phyloP scores from a whole-genome alignment of 768 basidiomycete genomes.

The Trametes cingulata region DNA sequence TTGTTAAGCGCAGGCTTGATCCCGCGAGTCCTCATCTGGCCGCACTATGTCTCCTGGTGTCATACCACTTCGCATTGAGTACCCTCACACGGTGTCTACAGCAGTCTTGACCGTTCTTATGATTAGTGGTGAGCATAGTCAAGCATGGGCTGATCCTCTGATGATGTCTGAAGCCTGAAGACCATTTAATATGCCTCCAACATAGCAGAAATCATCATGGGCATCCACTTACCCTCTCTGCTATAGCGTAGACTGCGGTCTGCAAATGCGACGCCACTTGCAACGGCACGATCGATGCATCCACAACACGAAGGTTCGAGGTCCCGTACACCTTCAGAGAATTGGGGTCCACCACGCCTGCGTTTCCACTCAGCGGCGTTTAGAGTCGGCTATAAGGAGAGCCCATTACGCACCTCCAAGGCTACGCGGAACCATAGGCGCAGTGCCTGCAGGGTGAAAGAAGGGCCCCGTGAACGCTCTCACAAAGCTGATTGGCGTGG shows the following conservation, averaged over 20 bases:
- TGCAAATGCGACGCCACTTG: background rate
- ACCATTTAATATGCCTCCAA: too few relatives aligned
- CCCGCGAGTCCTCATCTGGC: too few relatives aligned
- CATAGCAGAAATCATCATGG: too few relatives aligned
- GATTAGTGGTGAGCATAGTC: too few relatives aligned
- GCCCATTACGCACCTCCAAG: background rate
- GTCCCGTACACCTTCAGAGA: slow-evolving; percentile 11
- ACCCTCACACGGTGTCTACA: too few relatives aligned
- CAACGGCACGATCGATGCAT: slow-evolving; percentile 1
- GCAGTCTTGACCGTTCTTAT: too few relatives aligned
- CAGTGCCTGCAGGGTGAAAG: slow-evolving; percentile 9
- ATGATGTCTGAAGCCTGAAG: too few relatives aligned
- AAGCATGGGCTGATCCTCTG: too few relatives aligned
- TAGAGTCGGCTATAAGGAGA: background rate
- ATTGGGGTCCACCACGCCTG: slow-evolving; percentile 11
- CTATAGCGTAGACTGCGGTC: slow-evolving; percentile 6
- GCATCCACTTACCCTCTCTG: slow-evolving; percentile 9
- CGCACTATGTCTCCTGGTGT: too few relatives aligned
- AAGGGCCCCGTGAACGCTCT: background rate
- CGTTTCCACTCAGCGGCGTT: background rate
- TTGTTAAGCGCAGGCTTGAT: too few relatives aligned
- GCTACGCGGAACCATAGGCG: background rate
- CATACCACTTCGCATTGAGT: too few relatives aligned
- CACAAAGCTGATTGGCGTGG: background rate
- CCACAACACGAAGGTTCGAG: slow-evolving; percentile 7